A percentile compares a stretch with the other conserved stretches of the same genome.
Evolutionary conservation across 2,329 filamentous ascomycete species (phyloP).

Genomic region (Magnaporthiopsis poae): DNA sequence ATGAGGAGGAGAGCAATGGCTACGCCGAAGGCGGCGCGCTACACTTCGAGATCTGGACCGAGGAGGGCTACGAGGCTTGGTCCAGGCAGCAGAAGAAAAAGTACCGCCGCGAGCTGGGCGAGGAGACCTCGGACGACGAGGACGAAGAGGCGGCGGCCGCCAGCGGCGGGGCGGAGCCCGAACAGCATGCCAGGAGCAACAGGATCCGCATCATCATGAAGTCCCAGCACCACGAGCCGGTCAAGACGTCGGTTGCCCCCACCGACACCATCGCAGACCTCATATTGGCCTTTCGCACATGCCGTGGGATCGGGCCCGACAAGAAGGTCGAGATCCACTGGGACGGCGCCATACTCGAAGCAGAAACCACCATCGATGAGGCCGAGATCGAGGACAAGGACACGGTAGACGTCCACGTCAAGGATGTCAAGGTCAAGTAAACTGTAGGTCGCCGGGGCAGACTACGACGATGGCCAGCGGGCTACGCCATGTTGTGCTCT

Average conservation of each 20-base stretch:
- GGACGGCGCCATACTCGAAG: conserved; percentile 63
- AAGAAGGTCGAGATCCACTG: conserved; percentile 55
- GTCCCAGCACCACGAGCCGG: conserved; percentile 38
- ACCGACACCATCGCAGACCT: conserved; percentile 54
- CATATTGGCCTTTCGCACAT: conserved; percentile 49
- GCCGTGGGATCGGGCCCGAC: conserved; percentile 39
- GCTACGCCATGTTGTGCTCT: too few relatives aligned
- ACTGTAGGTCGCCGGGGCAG: not conserved
- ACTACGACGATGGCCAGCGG: too few relatives aligned
- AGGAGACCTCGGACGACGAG: conserved; percentile 27
- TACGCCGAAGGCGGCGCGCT: conserved; percentile 43
- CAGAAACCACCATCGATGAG: conserved; percentile 49
- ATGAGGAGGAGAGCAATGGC: conserved; percentile 21
- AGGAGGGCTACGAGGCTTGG: conserved; percentile 45
- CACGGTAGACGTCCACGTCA: conserved; percentile 62
- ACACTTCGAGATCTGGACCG: conserved; percentile 69
- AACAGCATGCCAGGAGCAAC: conserved; percentile 12
- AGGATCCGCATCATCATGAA: conserved; percentile 45
- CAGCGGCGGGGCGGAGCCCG: conserved; percentile 11
- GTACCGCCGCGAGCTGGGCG: conserved; percentile 32
- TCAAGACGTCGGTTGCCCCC: conserved; percentile 40
- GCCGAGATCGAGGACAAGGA: conserved; percentile 68
- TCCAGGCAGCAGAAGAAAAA: conserved; percentile 39
- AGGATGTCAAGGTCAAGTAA: conserved; percentile 40
- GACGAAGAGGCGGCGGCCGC: conserved; percentile 3